These are phyloP conservation scores for Vitis hybrid DNA, from an alignment of 177 flowering plant species.

Conservation along the genomic window DNA sequence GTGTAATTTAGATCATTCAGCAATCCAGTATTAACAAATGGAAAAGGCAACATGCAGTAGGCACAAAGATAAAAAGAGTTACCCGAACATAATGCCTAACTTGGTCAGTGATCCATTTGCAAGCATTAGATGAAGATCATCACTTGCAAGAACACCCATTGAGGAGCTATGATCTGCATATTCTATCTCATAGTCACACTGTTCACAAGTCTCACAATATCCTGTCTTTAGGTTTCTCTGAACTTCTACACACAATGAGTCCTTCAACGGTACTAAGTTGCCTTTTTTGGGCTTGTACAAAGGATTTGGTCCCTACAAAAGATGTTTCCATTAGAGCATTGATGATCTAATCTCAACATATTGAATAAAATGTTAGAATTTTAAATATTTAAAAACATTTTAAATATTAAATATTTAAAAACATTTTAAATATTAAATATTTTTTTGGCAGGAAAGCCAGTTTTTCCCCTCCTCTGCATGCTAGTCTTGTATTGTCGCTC, in stretches of 20 bases:
- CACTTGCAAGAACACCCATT: constrained; percentile 74
- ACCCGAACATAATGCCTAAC: constrained; percentile 63
- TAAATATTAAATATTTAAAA: too few species aligned
- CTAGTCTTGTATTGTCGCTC: too few species aligned
- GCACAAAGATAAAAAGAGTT: constrained; percentile 7
- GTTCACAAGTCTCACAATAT: constrained; percentile 48
- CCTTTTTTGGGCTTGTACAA: constrained; percentile 58
- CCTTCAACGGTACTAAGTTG: constrained; percentile 44
- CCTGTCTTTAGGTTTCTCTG: constrained; percentile 32
- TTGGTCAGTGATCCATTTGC: constrained; percentile 53
- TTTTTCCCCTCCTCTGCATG: too few species aligned
- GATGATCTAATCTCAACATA: background rate
- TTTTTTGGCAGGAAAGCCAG: background rate
- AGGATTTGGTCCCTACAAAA: constrained; percentile 71
- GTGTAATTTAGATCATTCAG: background rate
- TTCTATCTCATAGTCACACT: constrained; percentile 80
- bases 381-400: background rate
- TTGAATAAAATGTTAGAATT: background rate
- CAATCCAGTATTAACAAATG: background rate
- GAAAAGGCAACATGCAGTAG: constrained; percentile 1
- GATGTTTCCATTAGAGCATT: constrained; percentile 14
- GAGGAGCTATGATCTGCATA: constrained; percentile 88
- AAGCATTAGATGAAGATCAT: constrained; percentile 45
- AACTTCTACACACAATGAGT: constrained; percentile 56
- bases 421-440: too few species aligned